Percentiles rank a stretch among this genome's conserved stretches.
These are phyloP conservation scores for Parasarocladium wereldwijsianum DNA, from an alignment of 2,329 filamentous ascomycete genomes.

Conservation along the genomic window DNA sequence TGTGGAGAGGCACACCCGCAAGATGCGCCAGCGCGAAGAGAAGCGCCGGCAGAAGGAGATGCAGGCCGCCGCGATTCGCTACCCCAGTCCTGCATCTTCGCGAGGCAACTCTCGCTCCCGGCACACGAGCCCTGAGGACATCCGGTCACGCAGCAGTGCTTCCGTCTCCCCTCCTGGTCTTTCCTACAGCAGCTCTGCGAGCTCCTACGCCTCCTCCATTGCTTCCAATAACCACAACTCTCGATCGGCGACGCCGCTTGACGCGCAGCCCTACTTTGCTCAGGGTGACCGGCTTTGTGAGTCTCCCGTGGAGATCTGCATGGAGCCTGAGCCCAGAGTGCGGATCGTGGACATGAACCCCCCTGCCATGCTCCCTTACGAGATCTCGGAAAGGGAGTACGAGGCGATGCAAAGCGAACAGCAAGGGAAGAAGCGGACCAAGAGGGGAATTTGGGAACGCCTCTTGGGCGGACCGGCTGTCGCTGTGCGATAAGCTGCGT, in stretches of 20 bases:
- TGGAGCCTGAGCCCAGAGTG: slow-evolving; percentile 20
- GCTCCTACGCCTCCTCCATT: slow-evolving; percentile 33
- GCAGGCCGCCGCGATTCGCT: slow-evolving; percentile 19
- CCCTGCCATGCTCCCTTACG: slow-evolving; percentile 32
- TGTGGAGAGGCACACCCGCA: slow-evolving; percentile 32
- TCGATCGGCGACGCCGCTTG: slow-evolving; percentile 36
- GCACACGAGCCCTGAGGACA: slow-evolving; percentile 23
- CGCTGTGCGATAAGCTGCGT: slow-evolving; percentile 17
- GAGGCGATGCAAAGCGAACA: slow-evolving; percentile 35
- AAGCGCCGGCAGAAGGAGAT: slow-evolving; percentile 24
- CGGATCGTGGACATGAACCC: slow-evolving; percentile 7
- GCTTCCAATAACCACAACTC: slow-evolving; percentile 33
- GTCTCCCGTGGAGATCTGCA: slow-evolving; percentile 29
- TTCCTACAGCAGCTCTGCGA: slow-evolving; percentile 32
- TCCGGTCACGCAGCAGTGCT: slow-evolving; percentile 16
- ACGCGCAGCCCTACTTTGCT: slow-evolving; percentile 27
- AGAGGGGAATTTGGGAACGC: slow-evolving; percentile 37
- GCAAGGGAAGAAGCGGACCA: slow-evolving; percentile 29
- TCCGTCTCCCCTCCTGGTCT: slow-evolving; percentile 30
- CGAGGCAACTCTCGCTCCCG: slow-evolving; percentile 27
- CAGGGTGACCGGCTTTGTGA: slow-evolving; percentile 29
- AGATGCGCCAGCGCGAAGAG: slow-evolving; percentile 33
- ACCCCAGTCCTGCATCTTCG: slow-evolving; percentile 31
- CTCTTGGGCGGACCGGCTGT: slow-evolving; percentile 34
- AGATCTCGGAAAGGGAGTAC: slow-evolving; percentile 38